Base-by-base conservation (phyloP, 441 rosid genomes). In the Populus hybrid region DNA sequence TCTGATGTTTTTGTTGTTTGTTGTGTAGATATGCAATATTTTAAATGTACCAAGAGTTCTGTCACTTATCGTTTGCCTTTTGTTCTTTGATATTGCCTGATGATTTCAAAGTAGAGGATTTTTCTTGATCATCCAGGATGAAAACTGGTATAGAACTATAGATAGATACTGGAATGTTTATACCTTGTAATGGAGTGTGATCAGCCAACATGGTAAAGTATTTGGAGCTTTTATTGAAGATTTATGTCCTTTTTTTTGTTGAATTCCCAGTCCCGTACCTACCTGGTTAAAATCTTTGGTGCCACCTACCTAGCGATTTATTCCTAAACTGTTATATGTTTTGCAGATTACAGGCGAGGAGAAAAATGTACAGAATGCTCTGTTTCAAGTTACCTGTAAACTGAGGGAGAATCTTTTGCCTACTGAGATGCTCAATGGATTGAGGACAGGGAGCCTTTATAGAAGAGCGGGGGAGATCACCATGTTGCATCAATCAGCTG, bases 321-420 rank as follows among this genome's bases (percentile, higher is more conserved):
- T 24, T 50, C 35, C 65, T 30, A 72, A 72, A 46, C 16, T n/a
- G 9, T 21, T 72, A 24, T 71, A 30, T 34, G 50, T 61, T 77
- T 81, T 80, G 78, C 84, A 88, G 91, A 85, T 88, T 30, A 81
- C 77, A 18, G 91, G 91, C 6, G 82, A 77, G 63, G 84, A 84
- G 81, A 69, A 70, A 75, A 78, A 69, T 35, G 89, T 88, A 64
- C 87, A 84, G 74, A 85, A 88, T 77, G 87, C 86, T 67, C 73
- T 88, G 24, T 70, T 80, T 75, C 79, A 80, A 74, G 83, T 88
- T 70, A 84, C 87, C 71, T 36, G 81, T 57, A 85, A 69, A 40
- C 79, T 90, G 69, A 82, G 91, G 78, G 78, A 82, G 32, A 78
- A 74, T 77, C 82, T 88, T 67, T 77, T 81, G 78, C 82, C 85